Evolutionary conservation across 257 asterid genomes (phyloP), one percentile per base, ranked within the genome.

Genomic region (Solanum tarijense): DNA sequence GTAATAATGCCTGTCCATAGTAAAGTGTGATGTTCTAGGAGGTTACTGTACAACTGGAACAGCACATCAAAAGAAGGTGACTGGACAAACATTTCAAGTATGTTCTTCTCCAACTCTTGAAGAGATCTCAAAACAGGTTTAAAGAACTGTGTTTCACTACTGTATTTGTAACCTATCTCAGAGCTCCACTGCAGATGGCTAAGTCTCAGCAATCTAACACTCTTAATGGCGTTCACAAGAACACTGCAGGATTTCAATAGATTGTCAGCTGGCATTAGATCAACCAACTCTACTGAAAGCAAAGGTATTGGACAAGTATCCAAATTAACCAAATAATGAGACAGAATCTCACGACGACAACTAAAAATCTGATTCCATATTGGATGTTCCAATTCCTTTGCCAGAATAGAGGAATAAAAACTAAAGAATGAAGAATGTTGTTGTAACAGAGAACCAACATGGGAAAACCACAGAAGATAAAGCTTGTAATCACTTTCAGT

Each of bases 111-210:
- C 90, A 96, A 38, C 66, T 32, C 88, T 34, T 91, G 91, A 74
- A 97, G 85, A 84, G 94, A 91, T 73, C 89, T 76, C 88, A 97
- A 89, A 85, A 94, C 79, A 13, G 92, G 92, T 73, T 60, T 66
- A 87, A 91, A 92, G 90, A 88, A 87, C 86, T 89, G 89, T 34
- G 90, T 89, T 90, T 88, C 85, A 82, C 48, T 76, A 76, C 58
- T 58, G 84, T 85, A 74, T 69, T 27, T 72, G 87, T 65, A 83
- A 41, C 73, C 87, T 36, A 74, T 79, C 93, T 97, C 98, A 76
- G 86, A 87, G 88, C 92, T 92, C 98, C 99, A 95, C 86, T 97
- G 99, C 89, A 89, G 93, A 91, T 92, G 90, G 94, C 95, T 96
- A 66, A 31, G 92, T 86, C 96, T 94, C 94, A 97, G 89, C 83